Evolutionary conservation across 129 eudicot genomes (phyloP), one percentile per base, ranked within the genome.

Genomic region (Kitagawia praeruptora): DNA sequence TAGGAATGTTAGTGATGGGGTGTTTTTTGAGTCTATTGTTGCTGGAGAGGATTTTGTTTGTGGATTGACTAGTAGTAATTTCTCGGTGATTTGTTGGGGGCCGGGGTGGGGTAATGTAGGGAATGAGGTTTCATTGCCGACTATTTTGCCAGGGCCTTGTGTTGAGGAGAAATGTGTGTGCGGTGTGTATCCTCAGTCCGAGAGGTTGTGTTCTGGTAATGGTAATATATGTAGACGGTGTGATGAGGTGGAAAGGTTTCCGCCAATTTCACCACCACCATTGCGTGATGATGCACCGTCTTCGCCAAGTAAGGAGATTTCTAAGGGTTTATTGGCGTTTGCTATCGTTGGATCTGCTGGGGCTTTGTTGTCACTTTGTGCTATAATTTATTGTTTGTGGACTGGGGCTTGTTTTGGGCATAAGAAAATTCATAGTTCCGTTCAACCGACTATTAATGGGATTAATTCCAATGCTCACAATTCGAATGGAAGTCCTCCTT

Each of bases 61-160:
- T 88, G 99, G 99, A 70, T 86, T 96, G 49, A 83, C 81, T 8
- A 87, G 88, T 15, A 81, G 78, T 54, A 90, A 96, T 75, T 87
- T 92, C 54, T 89, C 98, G 15, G 88, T 90, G 1, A 76, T 96
- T 48, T 96, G 99, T 85, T 96, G 99, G 99, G 99, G 99, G 0
- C 90, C 90, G 31, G 98, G 98, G 23, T 96, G 98, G 99, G 81
- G 83, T 76, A 82, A 77, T 39, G 70, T 82, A 44, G 93, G 87
- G 34, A 53, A 51, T 75, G 86, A 72, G 75, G 91, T 92, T 42
- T 90, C 94, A 3, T 89, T 95, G 78, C 77, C 79, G 38, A 84
- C 23, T 15, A 82, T 88, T 49, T 90, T 96, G 54, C 99, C 99
- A 8, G 99, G 97, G 38, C 89, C 98, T 8, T 96, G 99, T 87